Conservation (phyloP, 1,284 basidiomycete species). For the Kalmanozyma brasiliensis region DNA sequence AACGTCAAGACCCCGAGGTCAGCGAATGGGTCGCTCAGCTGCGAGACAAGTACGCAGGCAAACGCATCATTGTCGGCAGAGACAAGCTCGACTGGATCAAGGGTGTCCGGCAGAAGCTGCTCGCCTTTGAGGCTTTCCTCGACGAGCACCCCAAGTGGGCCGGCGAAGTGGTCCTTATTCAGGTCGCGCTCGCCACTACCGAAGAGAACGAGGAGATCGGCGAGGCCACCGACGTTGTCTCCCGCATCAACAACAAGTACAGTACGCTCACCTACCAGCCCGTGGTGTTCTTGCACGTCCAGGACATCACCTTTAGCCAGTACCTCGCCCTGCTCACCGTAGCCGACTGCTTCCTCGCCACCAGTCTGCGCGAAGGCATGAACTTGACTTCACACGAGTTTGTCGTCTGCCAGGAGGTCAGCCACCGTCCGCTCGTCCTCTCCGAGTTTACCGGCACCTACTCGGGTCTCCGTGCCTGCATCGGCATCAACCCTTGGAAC, state of each 20-base stretch:
- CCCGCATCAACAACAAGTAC: slow-evolving; percentile 83
- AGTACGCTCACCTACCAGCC: slow-evolving; percentile 86
- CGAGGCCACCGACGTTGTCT: slow-evolving; percentile 79
- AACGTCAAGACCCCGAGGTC: slow-evolving; percentile 81
- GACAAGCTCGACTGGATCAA: slow-evolving; percentile 89
- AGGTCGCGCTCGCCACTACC: slow-evolving; percentile 85
- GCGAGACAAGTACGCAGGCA: slow-evolving; percentile 81
- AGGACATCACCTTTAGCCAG: slow-evolving; percentile 85
- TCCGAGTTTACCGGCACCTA: slow-evolving; percentile 84
- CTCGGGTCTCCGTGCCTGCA: slow-evolving; percentile 84
- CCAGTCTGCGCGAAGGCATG: slow-evolving; percentile 87
- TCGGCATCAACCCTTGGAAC: slow-evolving; percentile 78
- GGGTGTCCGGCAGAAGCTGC: slow-evolving; percentile 83
- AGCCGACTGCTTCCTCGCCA: slow-evolving; percentile 87
- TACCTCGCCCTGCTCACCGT: slow-evolving; percentile 83
- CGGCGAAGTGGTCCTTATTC: slow-evolving; percentile 83
- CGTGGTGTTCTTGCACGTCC: slow-evolving; percentile 85
- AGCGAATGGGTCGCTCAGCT: slow-evolving; percentile 81
- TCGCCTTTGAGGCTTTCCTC: slow-evolving; percentile 84
- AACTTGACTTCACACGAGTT: slow-evolving; percentile 84
- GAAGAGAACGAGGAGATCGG: slow-evolving; percentile 80
- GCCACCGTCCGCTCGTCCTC: slow-evolving; percentile 78
- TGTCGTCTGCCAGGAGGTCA: slow-evolving; percentile 74
- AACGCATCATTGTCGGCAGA: slow-evolving; percentile 84
- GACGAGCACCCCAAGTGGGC: slow-evolving; percentile 81